Evolutionary conservation across 768 basidiomycete genomes (phyloP).

Genomic region (Serendipita sp.): DNA sequence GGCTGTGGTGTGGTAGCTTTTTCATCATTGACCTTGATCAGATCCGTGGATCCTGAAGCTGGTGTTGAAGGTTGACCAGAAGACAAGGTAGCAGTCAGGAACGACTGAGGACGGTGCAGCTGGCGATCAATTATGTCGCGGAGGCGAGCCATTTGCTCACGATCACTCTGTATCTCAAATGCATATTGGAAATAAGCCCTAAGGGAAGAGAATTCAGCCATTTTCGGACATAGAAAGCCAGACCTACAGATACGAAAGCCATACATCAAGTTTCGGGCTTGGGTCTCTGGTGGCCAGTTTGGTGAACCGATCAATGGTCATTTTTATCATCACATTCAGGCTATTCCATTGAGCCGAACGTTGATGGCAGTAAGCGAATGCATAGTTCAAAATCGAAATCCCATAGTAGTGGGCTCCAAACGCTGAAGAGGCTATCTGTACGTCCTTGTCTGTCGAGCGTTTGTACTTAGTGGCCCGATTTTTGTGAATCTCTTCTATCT

Average conservation of each 20-base stretch:
- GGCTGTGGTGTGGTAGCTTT: too few species aligned
- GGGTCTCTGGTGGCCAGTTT: neutral
- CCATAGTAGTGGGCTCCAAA: neutral
- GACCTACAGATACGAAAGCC: neutral
- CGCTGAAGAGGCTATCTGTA: neutral
- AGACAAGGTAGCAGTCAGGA: too few species aligned
- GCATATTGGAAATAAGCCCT: neutral
- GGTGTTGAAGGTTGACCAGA: too few species aligned
- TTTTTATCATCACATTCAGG: neutral
- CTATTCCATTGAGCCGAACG: neutral
- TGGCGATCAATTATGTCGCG: neutral
- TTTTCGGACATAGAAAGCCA: neutral
- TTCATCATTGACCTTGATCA: too few species aligned
- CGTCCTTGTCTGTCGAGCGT: neutral
- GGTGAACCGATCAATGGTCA: neutral
- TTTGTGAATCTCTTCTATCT: neutral
- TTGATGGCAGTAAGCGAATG: neutral
- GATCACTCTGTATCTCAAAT: slow-evolving; percentile 1
- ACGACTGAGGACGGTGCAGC: neutral
- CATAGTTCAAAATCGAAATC: neutral
- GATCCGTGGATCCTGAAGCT: too few species aligned
- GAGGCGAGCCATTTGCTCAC: neutral
- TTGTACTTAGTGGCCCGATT: neutral
- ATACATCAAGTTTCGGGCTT: neutral
- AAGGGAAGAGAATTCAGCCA: neutral